Conservation (phyloP, 208 protist genomes). For the Pavlovales sp. region DNA sequence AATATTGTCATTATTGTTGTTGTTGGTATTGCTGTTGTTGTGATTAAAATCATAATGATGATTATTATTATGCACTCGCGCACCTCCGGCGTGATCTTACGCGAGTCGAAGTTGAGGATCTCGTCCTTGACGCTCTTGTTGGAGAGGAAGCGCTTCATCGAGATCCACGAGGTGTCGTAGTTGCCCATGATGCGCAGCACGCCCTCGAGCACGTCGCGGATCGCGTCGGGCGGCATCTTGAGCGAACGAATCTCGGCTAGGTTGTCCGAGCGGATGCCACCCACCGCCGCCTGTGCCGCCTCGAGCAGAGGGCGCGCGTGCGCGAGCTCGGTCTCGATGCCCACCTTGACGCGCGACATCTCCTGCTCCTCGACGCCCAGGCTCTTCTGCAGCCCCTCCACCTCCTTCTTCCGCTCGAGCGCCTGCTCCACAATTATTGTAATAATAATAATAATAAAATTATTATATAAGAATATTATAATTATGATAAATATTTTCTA, state of each 20-base stretch:
- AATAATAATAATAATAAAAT: too few relatives aligned
- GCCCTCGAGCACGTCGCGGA: slow-evolving; percentile 87
- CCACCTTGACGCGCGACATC: slow-evolving; percentile 75
- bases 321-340: slow-evolving; percentile 84
- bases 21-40: too few relatives aligned
- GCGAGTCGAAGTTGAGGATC: slow-evolving; percentile 91
- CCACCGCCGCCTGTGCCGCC: slow-evolving; percentile 81
- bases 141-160: slow-evolving; percentile 85
- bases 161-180: slow-evolving; percentile 82
- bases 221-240: slow-evolving; percentile 83
- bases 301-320: slow-evolving; percentile 90
- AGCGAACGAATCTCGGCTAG: slow-evolving; percentile 91
- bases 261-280: slow-evolving; percentile 80
- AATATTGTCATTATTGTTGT: too few relatives aligned
- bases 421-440: too few relatives aligned
- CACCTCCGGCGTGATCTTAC: slow-evolving; percentile 69
- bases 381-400: slow-evolving; percentile 81
- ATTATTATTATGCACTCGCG: slow-evolving; percentile 66
- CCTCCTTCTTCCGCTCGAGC: slow-evolving; percentile 79
- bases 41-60: not conserved
- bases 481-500: too few relatives aligned
- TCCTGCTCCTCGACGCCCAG: slow-evolving; percentile 82
- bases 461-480: too few relatives aligned
- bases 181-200: slow-evolving; percentile 80
- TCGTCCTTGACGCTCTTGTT: slow-evolving; percentile 82